Conservation (phyloP, 345 rosid genomes). For the Hevea brasiliensis region DNA sequence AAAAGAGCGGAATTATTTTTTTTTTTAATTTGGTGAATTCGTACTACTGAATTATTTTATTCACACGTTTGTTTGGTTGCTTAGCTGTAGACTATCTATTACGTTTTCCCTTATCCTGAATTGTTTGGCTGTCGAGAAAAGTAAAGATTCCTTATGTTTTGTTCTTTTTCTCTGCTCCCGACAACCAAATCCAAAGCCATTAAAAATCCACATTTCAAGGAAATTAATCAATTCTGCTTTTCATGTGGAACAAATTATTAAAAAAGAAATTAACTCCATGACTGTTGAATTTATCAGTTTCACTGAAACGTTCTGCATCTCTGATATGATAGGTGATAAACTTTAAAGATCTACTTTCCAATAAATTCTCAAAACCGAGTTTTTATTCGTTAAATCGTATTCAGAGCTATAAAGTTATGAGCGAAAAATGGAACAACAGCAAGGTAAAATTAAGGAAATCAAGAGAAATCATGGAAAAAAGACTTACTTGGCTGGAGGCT, state of each 20-base stretch:
- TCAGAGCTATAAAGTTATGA: too few species aligned
- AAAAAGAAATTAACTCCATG: too few species aligned
- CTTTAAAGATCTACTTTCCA: too few species aligned
- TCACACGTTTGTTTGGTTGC: not conserved
- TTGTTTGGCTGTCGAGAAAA: conserved; percentile 31
- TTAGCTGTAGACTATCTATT: conserved; percentile 3
- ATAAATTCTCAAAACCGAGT: too few species aligned
- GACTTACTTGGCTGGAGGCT: conserved; percentile 32
- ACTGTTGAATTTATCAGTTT: too few species aligned
- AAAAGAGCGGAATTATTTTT: not conserved
- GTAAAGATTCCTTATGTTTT: conserved; percentile 72
- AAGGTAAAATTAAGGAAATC: not conserved
- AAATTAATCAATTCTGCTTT: not conserved
- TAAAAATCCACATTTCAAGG: conserved; percentile 6
- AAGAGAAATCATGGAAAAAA: too few species aligned
- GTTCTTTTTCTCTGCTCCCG: conserved; percentile 57
- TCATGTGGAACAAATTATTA: too few species aligned
- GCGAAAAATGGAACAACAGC: too few species aligned
- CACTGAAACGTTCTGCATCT: too few species aligned
- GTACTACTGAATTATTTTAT: not conserved
- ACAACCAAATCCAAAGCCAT: conserved; percentile 39
- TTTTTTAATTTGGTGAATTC: not conserved
- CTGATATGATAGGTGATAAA: too few species aligned
- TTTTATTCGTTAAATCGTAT: too few species aligned
- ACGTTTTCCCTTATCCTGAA: conserved; percentile 4